phyloP scores from a whole-genome alignment of 139 green algal species.

The Spirogloea muscicola region DNA sequence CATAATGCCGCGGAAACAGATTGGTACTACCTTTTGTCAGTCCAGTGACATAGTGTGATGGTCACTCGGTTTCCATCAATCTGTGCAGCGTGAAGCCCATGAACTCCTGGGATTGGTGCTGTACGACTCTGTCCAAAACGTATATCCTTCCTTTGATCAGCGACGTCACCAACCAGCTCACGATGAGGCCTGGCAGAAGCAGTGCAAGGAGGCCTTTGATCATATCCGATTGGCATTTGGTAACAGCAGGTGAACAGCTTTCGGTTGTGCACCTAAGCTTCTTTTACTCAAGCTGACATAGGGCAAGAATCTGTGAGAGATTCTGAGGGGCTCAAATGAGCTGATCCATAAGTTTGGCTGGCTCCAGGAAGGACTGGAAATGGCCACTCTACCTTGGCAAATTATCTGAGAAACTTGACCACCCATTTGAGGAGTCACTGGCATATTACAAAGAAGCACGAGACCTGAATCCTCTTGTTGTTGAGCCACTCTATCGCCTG shows the following conservation, averaged over 20 bases:
- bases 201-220: slow-evolving; percentile 21
- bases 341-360: too few relatives aligned
- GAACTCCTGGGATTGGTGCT: slow-evolving; percentile 29
- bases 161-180: background rate
- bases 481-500: slow-evolving; percentile 40
- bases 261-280: too few relatives aligned
- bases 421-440: slow-evolving; percentile 3
- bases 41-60: too few relatives aligned
- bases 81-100: slow-evolving; percentile 24
- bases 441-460: background rate
- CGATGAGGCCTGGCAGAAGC: slow-evolving; percentile 10
- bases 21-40: too few relatives aligned
- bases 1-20: background rate
- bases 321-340: too few relatives aligned
- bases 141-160: slow-evolving; percentile 38
- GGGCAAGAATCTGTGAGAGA: too few relatives aligned
- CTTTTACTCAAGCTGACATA: too few relatives aligned
- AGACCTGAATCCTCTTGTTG: background rate
- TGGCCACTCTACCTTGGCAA: slow-evolving; percentile 39
- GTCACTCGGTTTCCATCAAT: too few relatives aligned
- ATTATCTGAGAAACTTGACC: slow-evolving; percentile 26
- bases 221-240: too few relatives aligned
- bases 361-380: slow-evolving; percentile 25
- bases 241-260: too few relatives aligned
- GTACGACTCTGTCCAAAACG: slow-evolving; percentile 46